Evolutionary conservation across 176 grass and related monocot genomes (phyloP), one percentile per base, ranked within the genome.

Genomic region (Carex myosuroides): DNA sequence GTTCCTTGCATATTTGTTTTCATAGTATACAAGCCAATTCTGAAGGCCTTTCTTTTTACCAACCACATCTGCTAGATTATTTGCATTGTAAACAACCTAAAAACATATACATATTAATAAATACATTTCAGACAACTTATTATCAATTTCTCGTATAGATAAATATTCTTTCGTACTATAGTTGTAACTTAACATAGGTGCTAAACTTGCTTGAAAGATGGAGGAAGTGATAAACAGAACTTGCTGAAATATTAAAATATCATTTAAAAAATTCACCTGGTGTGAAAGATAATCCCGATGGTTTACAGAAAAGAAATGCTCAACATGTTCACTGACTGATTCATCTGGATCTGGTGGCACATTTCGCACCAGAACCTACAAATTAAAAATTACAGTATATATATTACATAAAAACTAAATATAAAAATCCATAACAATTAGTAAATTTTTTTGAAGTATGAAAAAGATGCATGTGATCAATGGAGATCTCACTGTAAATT

Each of bases 291-390:
- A 98, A 88, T 95, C 96, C 55, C 55, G 85, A 87, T 98, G 96
- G 86, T 98, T 98, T 70, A 98, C 93, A 90, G 93, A 89, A 89
- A 98, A 98, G 82, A 98, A 98, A 79, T 98, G 96, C 83, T 93
- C 86, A 89, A 98, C 96, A 82, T 98, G 96, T 80, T 98, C 96
- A 79, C 93, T 95, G 73, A 98, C 93, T 73, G 93, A 89, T 92
- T 98, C 96, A 46, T 95, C 96, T 56, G 85, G 80, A 78, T 98
- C 96, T 3, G 93, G 89, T 13, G 91, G 96, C 84, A 95, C 81
- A 93, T 98, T 98, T 88, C 89, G 90, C 59, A 98, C 93, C 69
- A 98, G 88, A 68, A 98, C 95, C 92, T 98, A 87, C 60, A 90
- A 68, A 55, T 14, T 32, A 14, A 30, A 62, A 55, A 58, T 29